phyloP scores from a whole-genome alignment of 768 basidiomycete species.

The Neoboletus subvelutipes region DNA sequence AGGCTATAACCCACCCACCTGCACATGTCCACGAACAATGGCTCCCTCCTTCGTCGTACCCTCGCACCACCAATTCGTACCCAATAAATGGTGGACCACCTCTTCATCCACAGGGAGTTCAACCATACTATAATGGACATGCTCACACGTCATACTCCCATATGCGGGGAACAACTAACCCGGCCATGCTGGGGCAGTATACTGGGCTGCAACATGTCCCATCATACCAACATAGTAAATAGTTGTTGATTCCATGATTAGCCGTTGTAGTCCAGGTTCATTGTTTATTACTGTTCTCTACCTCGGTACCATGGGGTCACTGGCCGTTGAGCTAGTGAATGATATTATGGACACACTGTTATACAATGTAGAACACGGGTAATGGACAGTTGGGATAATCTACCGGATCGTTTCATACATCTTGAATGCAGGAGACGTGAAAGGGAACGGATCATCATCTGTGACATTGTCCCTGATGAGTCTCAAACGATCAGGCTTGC shows the following conservation, averaged over 20 bases:
- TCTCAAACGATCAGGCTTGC: background rate
- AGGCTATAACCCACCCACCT: conserved; percentile 15
- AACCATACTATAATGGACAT: conserved; percentile 29
- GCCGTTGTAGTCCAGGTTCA: background rate
- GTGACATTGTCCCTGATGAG: conserved; percentile 40
- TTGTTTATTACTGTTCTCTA: conserved; percentile 11
- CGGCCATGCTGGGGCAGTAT: conserved; percentile 25
- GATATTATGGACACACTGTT: conserved; percentile 14
- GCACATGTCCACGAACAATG: conserved; percentile 25
- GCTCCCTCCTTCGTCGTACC: conserved; percentile 24
- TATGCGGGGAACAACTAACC: conserved; percentile 22
- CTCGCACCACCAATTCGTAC: conserved; percentile 22
- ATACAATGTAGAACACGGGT: conserved; percentile 29
- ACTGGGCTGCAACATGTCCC: conserved; percentile 27
- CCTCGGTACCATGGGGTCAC: background rate
- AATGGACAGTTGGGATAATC: conserved; percentile 23
- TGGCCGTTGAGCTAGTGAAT: background rate
- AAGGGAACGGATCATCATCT: conserved; percentile 74
- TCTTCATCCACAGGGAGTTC: conserved; percentile 20
- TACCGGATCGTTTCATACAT: conserved; percentile 81
- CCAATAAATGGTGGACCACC: conserved; percentile 19
- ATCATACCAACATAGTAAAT: conserved; percentile 32
- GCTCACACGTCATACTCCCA: conserved; percentile 29
- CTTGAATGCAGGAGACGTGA: conserved; percentile 60
- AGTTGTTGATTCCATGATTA: background rate